Conservation (phyloP, 345 rosid genomes). For the Adansonia digitata region DNA sequence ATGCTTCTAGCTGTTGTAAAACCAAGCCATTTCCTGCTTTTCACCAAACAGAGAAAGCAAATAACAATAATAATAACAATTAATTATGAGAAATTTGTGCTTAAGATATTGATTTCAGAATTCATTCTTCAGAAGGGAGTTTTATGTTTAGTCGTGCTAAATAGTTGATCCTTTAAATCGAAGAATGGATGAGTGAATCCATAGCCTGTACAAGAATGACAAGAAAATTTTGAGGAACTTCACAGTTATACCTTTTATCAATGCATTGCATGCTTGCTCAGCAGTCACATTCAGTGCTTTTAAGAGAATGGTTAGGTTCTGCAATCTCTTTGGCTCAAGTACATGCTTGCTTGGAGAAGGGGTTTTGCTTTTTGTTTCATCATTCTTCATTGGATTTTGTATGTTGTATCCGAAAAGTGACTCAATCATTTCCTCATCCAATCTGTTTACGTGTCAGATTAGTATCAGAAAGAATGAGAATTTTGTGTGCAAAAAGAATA, state of each 20-base stretch:
- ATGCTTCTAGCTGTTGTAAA: conserved; percentile 81
- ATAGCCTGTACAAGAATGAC: not conserved
- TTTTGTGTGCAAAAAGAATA: not conserved
- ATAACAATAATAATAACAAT: not conserved
- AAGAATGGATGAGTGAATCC: not conserved
- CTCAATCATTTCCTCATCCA: conserved; percentile 97
- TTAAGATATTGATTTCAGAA: not conserved
- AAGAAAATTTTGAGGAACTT: not conserved
- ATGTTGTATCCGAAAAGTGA: conserved; percentile 86
- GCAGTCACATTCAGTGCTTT: conserved; percentile 69
- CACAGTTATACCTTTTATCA: conserved; percentile 53
- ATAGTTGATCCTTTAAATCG: not conserved
- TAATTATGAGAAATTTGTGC: not conserved
- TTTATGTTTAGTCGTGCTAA: no score
- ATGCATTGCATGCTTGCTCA: conserved; percentile 74
- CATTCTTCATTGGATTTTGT: conserved; percentile 49
- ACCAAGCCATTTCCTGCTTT: conserved; percentile 63
- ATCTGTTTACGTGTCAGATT: conserved; percentile 32
- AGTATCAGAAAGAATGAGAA: not conserved
- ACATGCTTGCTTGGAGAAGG: conserved; percentile 93
- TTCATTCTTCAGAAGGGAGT: no score
- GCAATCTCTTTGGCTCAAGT: conserved; percentile 88
- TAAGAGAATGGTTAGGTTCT: conserved; percentile 84
- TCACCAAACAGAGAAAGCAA: not conserved
- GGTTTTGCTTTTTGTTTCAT: conserved; percentile 70